Conservation (phyloP, 768 basidiomycete species). For the Peribolospora kevripleyi region DNA sequence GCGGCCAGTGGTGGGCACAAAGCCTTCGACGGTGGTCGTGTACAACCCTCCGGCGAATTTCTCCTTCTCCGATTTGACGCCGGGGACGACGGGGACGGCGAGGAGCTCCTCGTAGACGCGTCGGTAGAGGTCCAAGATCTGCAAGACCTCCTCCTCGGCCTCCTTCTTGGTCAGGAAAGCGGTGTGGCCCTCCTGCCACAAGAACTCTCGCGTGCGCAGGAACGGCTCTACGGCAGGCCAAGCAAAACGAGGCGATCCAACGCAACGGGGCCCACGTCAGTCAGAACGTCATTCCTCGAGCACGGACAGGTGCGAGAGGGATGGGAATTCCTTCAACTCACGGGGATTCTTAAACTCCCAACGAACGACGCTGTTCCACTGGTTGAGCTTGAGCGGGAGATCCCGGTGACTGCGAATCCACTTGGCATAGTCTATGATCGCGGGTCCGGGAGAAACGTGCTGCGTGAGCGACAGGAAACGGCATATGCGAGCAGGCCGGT, state of each 20-base stretch:
- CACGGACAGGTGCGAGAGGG: not conserved
- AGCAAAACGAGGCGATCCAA: not conserved
- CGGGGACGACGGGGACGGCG: slow-evolving; percentile 89
- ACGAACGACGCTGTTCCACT: slow-evolving; percentile 97
- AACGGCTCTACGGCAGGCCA: slow-evolving; percentile 46
- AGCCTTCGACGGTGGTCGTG: slow-evolving; percentile 94
- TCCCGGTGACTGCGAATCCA: slow-evolving; percentile 97
- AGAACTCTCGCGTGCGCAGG: slow-evolving; percentile 94
- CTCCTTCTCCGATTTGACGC: slow-evolving; percentile 95
- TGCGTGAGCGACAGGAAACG: no score
- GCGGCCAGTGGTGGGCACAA: slow-evolving; percentile 86
- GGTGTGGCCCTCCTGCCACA: slow-evolving; percentile 99
- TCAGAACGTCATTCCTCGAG: not conserved
- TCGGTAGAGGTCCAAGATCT: slow-evolving; percentile 88
- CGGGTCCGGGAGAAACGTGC: not conserved
- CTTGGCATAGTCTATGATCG: slow-evolving; percentile 71
- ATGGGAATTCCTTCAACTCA: slow-evolving; percentile 20
- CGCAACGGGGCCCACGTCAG: not conserved
- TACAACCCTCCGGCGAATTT: slow-evolving; percentile 96
- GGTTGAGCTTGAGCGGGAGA: slow-evolving; percentile 84
- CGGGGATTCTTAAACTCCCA: slow-evolving; percentile 99
- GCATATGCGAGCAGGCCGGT: no score
- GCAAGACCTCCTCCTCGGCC: slow-evolving; percentile 69
- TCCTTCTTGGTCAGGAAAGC: slow-evolving; percentile 70
- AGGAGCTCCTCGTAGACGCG: slow-evolving; percentile 89